Base-by-base conservation (phyloP, 352 stramenopile genomes). In the Pythium rhizo-oryzae region DNA sequence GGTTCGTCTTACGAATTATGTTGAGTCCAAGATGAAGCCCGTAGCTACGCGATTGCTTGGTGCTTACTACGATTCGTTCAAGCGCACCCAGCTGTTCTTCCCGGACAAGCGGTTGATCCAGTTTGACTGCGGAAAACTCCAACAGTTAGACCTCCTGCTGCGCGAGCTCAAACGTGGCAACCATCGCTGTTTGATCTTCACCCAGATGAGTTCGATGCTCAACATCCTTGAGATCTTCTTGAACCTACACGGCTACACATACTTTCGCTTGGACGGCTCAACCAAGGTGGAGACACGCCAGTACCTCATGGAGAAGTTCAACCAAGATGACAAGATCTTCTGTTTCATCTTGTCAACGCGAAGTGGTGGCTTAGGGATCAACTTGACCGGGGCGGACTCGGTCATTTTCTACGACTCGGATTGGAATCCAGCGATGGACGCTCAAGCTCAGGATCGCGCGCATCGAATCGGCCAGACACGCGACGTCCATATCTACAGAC, bases 171-270 rank as follows among this genome's bases (percentile, higher is more conserved):
- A 98, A 66, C 87, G 85, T 15, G 96, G 88, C 16, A 90, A 92
- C 9, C 97, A 99, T 69, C 86, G 97, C 24, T 97, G 89, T 8
- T 76, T 98, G n/a, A 98, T 98, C 49, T 98, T 98, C 63, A 98
- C 93, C 24, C 97, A 99, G 76, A 99, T 99, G 97, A 98, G 94
- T 59, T 98, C 97, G 54, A 99, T 99, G 97, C 84, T 99, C 35
- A 98, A 99, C 78, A 97, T 99, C 37, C 85, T 99, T 16, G 98
- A 99, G 83, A 87, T 94, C 51, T 99, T 99, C 78, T 81, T 99
- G 41, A 99, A 98, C 68, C 81, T 99, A 9, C 94, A 99, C 75
- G 96, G 97, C 0, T 93, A 99, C 69, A 98, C 96, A 16, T 99
- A 99, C 70, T 90, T 99, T 54, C 87, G 98, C 21, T 76, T 99